A percentile compares a stretch with the other conserved stretches of the same genome.
Conservation (phyloP, 2,329 filamentous ascomycete genomes). For the Colletotrichum sp. region DNA sequence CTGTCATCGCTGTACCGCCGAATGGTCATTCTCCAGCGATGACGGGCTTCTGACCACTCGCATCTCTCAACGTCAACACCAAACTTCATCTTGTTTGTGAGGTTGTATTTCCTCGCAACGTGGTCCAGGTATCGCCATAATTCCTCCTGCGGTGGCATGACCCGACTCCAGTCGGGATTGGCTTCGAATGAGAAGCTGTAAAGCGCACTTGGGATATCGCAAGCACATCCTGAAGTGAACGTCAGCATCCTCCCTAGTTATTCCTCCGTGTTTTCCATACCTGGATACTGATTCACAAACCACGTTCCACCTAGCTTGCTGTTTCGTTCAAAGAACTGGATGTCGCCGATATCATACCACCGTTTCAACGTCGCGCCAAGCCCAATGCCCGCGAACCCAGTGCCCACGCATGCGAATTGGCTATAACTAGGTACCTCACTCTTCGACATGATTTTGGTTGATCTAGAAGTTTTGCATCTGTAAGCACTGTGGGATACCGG, state of each 20-base stretch:
- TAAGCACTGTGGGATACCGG: background rate
- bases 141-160: conserved; percentile 60
- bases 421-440: conserved; percentile 28
- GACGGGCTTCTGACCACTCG: conserved; percentile 40
- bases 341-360: conserved; percentile 61
- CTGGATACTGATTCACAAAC: conserved; percentile 67
- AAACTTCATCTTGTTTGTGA: conserved; percentile 43
- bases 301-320: conserved; percentile 67
- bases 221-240: conserved; percentile 41
- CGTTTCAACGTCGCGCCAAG: conserved; percentile 64
- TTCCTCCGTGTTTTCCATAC: conserved; percentile 27
- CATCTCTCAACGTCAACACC: conserved; percentile 39
- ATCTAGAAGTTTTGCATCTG: background rate
- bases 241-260: no score
- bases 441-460: background rate
- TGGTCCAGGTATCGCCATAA: conserved; percentile 60
- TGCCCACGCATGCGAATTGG: conserved; percentile 56
- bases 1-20: conserved; percentile 26
- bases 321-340: conserved; percentile 65
- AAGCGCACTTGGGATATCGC: conserved; percentile 62
- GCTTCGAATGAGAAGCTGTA: conserved; percentile 67
- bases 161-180: conserved; percentile 64
- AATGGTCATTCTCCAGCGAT: conserved; percentile 38
- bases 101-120: conserved; percentile 52
- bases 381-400: conserved; percentile 66